Percentiles rank a stretch among this genome's conserved stretches.
Evolutionary conservation across 106 monocot genomes (phyloP).

Genomic region (Acorus gramineus): DNA sequence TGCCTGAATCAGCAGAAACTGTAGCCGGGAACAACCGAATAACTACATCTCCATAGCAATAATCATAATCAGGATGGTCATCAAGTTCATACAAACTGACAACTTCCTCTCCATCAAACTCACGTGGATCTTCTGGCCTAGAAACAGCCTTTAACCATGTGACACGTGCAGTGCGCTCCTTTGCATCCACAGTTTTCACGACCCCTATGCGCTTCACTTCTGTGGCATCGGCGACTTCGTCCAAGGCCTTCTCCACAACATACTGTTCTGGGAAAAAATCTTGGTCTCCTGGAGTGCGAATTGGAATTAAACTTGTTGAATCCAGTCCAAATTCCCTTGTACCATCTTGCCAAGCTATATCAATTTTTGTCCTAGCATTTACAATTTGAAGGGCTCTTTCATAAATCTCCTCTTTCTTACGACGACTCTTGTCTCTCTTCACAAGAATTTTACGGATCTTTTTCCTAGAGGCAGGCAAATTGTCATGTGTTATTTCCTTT

Average conservation of each 20-base stretch:
- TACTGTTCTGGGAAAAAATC: slow-evolving; percentile 97
- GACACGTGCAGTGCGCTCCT: slow-evolving; percentile 71
- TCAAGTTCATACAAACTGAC: slow-evolving; percentile 96
- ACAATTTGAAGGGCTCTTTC: slow-evolving; percentile 78
- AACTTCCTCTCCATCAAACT: slow-evolving; percentile 66
- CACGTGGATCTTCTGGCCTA: slow-evolving; percentile 43
- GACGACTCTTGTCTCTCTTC: slow-evolving; percentile 48
- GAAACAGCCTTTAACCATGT: slow-evolving; percentile 68
- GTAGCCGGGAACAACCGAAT: slow-evolving; percentile 65
- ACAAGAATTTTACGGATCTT: slow-evolving; percentile 57
- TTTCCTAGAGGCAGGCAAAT: slow-evolving; percentile 40
- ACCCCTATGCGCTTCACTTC: slow-evolving; percentile 59
- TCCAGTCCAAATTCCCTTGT: slow-evolving; percentile 45
- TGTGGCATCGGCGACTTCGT: slow-evolving; percentile 52
- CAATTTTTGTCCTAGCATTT: slow-evolving; percentile 60
- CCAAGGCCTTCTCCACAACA: slow-evolving; percentile 71
- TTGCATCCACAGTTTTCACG: slow-evolving; percentile 72
- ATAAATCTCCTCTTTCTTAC: slow-evolving; percentile 50
- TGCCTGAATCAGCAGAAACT: slow-evolving; percentile 16
- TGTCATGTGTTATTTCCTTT: slow-evolving; percentile 47
- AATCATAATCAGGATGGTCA: slow-evolving; percentile 93
- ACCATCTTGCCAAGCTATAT: slow-evolving; percentile 95
- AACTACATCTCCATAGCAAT: slow-evolving; percentile 89
- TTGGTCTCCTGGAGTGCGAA: slow-evolving; percentile 73
- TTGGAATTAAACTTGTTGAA: slow-evolving; percentile 63